Evolutionary conservation across 2,329 filamentous ascomycete genomes (phyloP).

Genomic region (Pezicula radicicola): DNA sequence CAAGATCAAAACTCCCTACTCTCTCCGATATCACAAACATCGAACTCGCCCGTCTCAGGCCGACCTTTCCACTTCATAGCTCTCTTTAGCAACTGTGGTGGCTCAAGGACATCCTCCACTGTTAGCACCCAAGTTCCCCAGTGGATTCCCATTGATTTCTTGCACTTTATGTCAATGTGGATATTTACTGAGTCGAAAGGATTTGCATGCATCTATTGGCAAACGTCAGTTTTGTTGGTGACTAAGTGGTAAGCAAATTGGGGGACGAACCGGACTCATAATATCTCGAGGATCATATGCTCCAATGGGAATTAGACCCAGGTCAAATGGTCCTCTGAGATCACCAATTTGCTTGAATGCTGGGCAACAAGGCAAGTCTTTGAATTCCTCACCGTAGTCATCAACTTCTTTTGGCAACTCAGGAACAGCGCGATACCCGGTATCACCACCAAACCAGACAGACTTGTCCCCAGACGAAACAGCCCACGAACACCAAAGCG

Average conservation of each 20-base stretch:
- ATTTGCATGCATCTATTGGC: constrained; percentile 68
- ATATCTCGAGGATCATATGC: constrained; percentile 73
- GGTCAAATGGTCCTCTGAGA: constrained; percentile 79
- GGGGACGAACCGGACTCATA: constrained; percentile 53
- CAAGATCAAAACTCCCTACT: constrained; percentile 65
- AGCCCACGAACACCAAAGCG: constrained; percentile 87
- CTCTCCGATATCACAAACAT: constrained; percentile 81
- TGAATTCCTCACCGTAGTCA: constrained; percentile 68
- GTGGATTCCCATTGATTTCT: constrained; percentile 79
- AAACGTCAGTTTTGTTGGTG: too few species aligned
- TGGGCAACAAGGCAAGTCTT: constrained; percentile 70
- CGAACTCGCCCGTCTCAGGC: constrained; percentile 71
- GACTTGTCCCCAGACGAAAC: constrained; percentile 70
- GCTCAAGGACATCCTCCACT: constrained; percentile 80
- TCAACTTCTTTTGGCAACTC: constrained; percentile 57
- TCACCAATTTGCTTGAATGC: constrained; percentile 83
- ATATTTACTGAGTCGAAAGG: constrained; percentile 88
- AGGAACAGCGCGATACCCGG: constrained; percentile 81
- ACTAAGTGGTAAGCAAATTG: too few species aligned
- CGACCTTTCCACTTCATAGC: constrained; percentile 68
- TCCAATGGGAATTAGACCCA: constrained; percentile 90
- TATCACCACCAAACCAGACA: constrained; percentile 90
- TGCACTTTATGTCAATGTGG: constrained; percentile 78
- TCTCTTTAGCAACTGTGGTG: constrained; percentile 67
- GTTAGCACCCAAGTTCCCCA: constrained; percentile 92